A percentile compares a stretch with the other conserved stretches of the same genome.
These are phyloP conservation scores for Echinosophora koreensis DNA, from an alignment of 306 rosid genomes.

Conservation along the genomic window DNA sequence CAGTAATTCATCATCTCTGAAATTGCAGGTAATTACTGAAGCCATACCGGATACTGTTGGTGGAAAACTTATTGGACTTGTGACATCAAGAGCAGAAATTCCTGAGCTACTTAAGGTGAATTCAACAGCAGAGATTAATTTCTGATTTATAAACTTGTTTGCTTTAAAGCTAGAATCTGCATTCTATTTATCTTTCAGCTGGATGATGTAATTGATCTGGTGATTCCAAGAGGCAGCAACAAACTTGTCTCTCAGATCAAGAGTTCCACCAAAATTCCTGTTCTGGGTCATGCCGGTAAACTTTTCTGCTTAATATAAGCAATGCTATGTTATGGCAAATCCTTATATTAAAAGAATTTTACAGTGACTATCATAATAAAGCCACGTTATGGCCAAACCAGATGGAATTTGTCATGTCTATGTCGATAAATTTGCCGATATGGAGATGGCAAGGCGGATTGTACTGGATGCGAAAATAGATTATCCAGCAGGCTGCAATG, in stretches of 20 bases:
- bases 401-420: constrained; percentile 99
- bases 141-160: constrained; percentile 38
- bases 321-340: constrained; percentile 37
- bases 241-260: constrained; percentile 92
- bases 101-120: constrained; percentile 91
- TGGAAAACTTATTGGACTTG: constrained; percentile 87
- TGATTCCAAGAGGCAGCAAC: constrained; percentile 99
- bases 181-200: constrained; percentile 61
- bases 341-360: constrained; percentile 32
- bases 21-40: constrained; percentile 76
- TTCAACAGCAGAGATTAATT: constrained; percentile 30
- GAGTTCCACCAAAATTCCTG: constrained; percentile 95
- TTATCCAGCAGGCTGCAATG: constrained; percentile 99
- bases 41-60: constrained; percentile 95
- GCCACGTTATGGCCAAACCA: constrained; percentile 54
- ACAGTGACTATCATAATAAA: constrained; percentile 32
- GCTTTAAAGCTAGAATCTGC: constrained; percentile 44
- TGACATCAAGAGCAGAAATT: constrained; percentile 96
- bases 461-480: constrained; percentile 91
- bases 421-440: constrained; percentile 90
- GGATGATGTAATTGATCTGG: constrained; percentile 93
- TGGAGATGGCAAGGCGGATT: constrained; percentile 82
- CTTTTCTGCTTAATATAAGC: constrained; percentile 34
- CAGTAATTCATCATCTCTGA: constrained; percentile 26
- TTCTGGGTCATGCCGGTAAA: constrained; percentile 98